These are phyloP conservation scores for Lipomyces orientalis DNA, from an alignment of 805 yeast species.

Conservation along the genomic window DNA sequence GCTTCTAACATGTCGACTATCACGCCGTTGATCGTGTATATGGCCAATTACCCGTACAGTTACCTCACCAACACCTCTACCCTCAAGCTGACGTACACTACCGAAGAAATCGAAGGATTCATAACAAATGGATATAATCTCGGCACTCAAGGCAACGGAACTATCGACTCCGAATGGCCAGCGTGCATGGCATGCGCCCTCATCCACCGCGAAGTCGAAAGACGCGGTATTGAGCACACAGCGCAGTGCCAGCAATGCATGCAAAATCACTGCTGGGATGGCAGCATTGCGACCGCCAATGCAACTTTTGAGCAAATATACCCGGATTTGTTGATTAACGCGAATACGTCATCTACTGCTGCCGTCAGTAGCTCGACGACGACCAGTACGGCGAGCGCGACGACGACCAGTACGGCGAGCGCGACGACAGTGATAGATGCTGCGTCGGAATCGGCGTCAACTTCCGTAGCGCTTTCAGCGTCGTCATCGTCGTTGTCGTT, in stretches of 20 bases:
- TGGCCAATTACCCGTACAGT: constrained; percentile 73
- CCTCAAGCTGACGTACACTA: constrained; percentile 64
- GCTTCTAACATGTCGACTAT: constrained; percentile 49
- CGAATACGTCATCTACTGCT: background rate
- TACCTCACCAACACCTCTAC: constrained; percentile 76
- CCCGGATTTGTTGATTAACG: background rate
- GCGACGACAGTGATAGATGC: background rate
- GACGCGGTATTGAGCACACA: constrained; percentile 61
- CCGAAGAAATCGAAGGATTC: constrained; percentile 62
- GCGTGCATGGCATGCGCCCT: constrained; percentile 85
- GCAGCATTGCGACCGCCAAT: constrained; percentile 7
- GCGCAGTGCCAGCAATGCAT: constrained; percentile 77
- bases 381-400: background rate
- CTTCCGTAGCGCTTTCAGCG: background rate
- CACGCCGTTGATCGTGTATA: constrained; percentile 64
- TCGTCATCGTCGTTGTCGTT: too few relatives aligned
- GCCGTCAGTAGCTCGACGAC: background rate
- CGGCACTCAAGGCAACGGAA: constrained; percentile 66
- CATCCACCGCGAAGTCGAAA: constrained; percentile 76
- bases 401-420: too few relatives aligned
- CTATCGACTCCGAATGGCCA: constrained; percentile 70
- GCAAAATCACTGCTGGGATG: constrained; percentile 73
- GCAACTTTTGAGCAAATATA: background rate
- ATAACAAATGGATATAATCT: constrained; percentile 77
- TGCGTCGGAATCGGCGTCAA: background rate